These are phyloP conservation scores for Hypericum androsaemum DNA, from an alignment of 345 rosid genomes.

Conservation along the genomic window DNA sequence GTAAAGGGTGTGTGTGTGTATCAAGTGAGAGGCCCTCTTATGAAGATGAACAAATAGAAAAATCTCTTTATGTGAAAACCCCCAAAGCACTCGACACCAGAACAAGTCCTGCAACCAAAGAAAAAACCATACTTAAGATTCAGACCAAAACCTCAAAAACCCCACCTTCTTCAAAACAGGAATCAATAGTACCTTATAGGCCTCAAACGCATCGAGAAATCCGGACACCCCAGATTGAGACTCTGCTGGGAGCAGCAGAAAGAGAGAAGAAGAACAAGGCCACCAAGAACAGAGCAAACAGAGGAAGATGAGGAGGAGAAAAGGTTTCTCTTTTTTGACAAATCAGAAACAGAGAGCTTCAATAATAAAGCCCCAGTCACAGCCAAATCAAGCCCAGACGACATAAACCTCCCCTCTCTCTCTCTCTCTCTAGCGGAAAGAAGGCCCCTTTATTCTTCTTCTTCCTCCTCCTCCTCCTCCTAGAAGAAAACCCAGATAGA, in stretches of 20 bases:
- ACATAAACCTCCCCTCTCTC: constrained; percentile 39
- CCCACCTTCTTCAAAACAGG: too few species aligned
- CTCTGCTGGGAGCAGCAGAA: constrained; percentile 42
- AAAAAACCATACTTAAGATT: constrained; percentile 21
- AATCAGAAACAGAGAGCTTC: constrained; percentile 38
- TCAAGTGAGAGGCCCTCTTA: constrained; percentile 63
- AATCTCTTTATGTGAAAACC: constrained; percentile 65
- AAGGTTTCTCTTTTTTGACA: too few species aligned
- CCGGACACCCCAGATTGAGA: constrained; percentile 30
- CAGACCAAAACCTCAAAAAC: background rate
- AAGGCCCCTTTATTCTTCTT: background rate
- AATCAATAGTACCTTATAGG: constrained; percentile 41
- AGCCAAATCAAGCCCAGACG: constrained; percentile 68
- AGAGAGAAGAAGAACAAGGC: too few species aligned
- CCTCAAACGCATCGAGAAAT: constrained; percentile 76
- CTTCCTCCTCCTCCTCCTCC: background rate
- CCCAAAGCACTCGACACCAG: constrained; percentile 66
- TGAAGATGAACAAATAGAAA: constrained; percentile 53
- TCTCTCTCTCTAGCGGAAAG: constrained; percentile 1
- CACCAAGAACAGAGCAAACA: constrained; percentile 1
- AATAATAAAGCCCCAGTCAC: constrained; percentile 62
- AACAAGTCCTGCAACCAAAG: constrained; percentile 53
- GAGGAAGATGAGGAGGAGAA: constrained; percentile 7
- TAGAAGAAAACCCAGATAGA: background rate
- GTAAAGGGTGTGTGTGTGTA: constrained; percentile 8